Conservation (phyloP, 768 basidiomycete genomes). For the Wakefieldia striispora region DNA sequence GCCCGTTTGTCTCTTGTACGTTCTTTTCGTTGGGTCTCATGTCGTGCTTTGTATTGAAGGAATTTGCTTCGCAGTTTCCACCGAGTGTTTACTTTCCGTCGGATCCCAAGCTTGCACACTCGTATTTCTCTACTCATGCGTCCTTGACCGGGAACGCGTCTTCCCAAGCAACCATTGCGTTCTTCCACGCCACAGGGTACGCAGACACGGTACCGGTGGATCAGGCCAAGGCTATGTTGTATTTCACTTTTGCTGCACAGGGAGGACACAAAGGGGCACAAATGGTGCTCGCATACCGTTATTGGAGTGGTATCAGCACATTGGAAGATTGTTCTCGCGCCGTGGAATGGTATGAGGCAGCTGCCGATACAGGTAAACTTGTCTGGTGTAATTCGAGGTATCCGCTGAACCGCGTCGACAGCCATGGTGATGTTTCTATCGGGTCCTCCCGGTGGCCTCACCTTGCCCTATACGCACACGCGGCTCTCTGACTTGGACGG, state of each 20-base stretch:
- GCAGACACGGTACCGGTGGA: conserved; percentile 58
- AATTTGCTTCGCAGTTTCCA: conserved; percentile 51
- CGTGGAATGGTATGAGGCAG: conserved; percentile 84
- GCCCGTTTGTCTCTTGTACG: conserved; percentile 67
- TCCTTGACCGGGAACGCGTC: conserved; percentile 75
- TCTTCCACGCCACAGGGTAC: conserved; percentile 89
- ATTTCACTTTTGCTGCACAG: conserved; percentile 93
- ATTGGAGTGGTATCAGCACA: conserved; percentile 95
- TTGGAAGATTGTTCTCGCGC: conserved; percentile 83
- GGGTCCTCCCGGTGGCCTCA: conserved; percentile 89
- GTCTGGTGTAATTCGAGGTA: background rate
- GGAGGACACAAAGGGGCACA: conserved; percentile 84
- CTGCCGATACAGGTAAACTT: conserved; percentile 75
- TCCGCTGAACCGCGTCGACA: conserved; percentile 22
- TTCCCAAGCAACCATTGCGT: conserved; percentile 82
- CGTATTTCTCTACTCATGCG: conserved; percentile 64
- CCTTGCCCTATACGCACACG: conserved; percentile 77
- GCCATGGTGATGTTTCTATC: conserved; percentile 79
- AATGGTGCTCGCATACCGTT: conserved; percentile 90
- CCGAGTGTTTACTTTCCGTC: conserved; percentile 64
- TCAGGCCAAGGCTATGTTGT: conserved; percentile 81
- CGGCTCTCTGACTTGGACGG: conserved; percentile 87
- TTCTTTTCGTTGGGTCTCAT: conserved; percentile 1
- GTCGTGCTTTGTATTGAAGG: background rate
- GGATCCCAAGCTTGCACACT: conserved; percentile 61